A percentile compares a stretch with the other conserved stretches of the same genome.
Conservation (phyloP, 495 filamentous ascomycete species). For the Aspergillus nanangensis region DNA sequence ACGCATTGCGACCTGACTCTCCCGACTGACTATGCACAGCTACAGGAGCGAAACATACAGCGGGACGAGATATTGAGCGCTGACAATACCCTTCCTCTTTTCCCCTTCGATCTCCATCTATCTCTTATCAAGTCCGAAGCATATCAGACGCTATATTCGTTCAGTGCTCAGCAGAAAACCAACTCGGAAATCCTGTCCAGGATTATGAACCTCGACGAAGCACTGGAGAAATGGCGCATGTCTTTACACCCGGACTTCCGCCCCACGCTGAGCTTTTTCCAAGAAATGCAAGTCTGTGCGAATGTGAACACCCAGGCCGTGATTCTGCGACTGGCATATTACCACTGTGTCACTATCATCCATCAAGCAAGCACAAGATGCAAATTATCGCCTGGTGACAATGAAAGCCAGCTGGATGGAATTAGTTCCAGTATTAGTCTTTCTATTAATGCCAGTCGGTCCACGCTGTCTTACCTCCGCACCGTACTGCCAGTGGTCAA, state of each 20-base stretch:
- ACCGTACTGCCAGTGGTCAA: constrained; percentile 6
- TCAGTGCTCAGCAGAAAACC: constrained; percentile 21
- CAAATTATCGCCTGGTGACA: too few relatives aligned
- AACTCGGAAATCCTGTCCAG: constrained; percentile 27
- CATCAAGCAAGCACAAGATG: constrained; percentile 35
- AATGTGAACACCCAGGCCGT: constrained; percentile 18
- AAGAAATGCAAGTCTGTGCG: constrained; percentile 2
- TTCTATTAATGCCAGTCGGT: constrained; percentile 10
- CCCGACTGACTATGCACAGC: constrained; percentile 18
- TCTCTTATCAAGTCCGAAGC: constrained; percentile 31
- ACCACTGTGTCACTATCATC: constrained; percentile 32
- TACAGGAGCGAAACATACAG: constrained; percentile 10
- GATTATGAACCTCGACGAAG: constrained; percentile 34
- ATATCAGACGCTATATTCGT: constrained; percentile 29
- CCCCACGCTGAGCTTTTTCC: constrained; percentile 7
- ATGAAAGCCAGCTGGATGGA: constrained; percentile 14
- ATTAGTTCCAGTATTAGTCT: constrained; percentile 12
- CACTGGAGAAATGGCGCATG: constrained; percentile 33
- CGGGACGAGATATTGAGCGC: constrained; percentile 2
- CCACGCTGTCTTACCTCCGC: constrained; percentile 13
- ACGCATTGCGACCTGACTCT: constrained; percentile 35
- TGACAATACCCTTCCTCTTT: constrained; percentile 20
- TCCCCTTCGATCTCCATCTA: constrained; percentile 30
- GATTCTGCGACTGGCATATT: constrained; percentile 33
- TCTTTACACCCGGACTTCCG: constrained; percentile 12